These are phyloP conservation scores for Mucor velutinosus DNA, from an alignment of 371 early-diverging fungal species.

Conservation along the genomic window DNA sequence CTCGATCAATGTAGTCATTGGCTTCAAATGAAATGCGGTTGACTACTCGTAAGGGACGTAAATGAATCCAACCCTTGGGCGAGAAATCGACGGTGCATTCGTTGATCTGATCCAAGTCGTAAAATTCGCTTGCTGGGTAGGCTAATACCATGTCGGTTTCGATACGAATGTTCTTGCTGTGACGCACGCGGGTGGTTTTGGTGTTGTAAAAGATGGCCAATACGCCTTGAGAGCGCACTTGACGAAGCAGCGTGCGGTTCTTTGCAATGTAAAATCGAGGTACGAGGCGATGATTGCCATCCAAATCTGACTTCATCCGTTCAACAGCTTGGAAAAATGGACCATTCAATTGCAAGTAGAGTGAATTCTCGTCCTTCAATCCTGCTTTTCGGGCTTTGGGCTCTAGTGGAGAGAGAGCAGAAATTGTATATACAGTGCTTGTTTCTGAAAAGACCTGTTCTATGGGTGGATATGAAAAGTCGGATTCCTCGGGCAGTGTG, in stretches of 20 bases:
- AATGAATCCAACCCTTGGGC: constrained; percentile 44
- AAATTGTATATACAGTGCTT: constrained; percentile 46
- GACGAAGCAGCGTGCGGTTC: constrained; percentile 43
- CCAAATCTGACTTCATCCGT: constrained; percentile 33
- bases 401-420: constrained; percentile 45
- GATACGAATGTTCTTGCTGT: constrained; percentile 30
- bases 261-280: constrained; percentile 54
- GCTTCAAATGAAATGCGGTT: constrained; percentile 37
- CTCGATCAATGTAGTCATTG: constrained; percentile 45
- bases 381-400: constrained; percentile 35
- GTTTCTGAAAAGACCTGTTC: constrained; percentile 30
- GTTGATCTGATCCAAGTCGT: constrained; percentile 44
- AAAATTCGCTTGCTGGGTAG: constrained; percentile 40
- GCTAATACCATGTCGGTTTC: constrained; percentile 47
- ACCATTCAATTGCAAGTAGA: constrained; percentile 44
- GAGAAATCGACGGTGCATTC: constrained; percentile 46
- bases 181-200: constrained; percentile 22
- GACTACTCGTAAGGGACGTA: constrained; percentile 39
- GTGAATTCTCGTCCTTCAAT: constrained; percentile 31
- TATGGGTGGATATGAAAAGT: constrained; percentile 35
- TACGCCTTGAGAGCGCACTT: constrained; percentile 38
- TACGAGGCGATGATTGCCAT: constrained; percentile 22
- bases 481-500: constrained; percentile 31
- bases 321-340: constrained; percentile 48
- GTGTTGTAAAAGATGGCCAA: constrained; percentile 47